phyloP scores from a whole-genome alignment of 176 grass and related monocot genomes.

The Zea luxurians region DNA sequence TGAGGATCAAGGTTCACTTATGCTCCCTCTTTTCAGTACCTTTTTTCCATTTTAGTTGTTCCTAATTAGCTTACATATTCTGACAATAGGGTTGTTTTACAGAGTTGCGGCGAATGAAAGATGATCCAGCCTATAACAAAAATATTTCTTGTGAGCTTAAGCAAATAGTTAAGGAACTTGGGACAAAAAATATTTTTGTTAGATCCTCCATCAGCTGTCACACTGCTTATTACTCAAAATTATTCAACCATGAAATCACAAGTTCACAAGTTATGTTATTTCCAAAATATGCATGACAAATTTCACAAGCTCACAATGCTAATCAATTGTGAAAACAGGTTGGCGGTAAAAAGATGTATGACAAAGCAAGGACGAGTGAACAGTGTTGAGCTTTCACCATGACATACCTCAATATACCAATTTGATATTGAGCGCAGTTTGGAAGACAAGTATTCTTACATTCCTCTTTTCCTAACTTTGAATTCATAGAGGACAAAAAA shows the following conservation, averaged over 20 bases:
- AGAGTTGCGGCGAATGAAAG: slow-evolving; percentile 86
- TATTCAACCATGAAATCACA: slow-evolving; percentile 6
- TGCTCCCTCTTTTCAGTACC: slow-evolving; percentile 8
- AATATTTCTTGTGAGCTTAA: slow-evolving; percentile 95
- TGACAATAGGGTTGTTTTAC: slow-evolving; percentile 1
- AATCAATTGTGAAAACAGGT: slow-evolving; percentile 45
- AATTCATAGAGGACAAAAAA: neutral
- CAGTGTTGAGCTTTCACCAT: slow-evolving; percentile 75
- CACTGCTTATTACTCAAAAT: neutral
- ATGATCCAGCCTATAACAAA: slow-evolving; percentile 92
- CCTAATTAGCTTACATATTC: slow-evolving; percentile 17
- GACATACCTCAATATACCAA: slow-evolving; percentile 76
- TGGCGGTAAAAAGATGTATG: slow-evolving; percentile 95
- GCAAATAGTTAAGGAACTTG: slow-evolving; percentile 95
- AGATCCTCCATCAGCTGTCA: neutral
- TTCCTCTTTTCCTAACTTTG: neutral
- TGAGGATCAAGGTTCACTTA: slow-evolving; percentile 80
- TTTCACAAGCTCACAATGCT: neutral
- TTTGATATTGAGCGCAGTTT: slow-evolving; percentile 93
- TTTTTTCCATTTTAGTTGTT: slow-evolving; percentile 12
- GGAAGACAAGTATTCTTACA: slow-evolving; percentile 64
- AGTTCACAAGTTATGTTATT: neutral
- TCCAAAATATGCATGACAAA: slow-evolving; percentile 85
- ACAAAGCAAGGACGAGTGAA: slow-evolving; percentile 90
- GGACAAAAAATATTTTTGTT: slow-evolving; percentile 58